Evolutionary conservation across 805 yeast species (phyloP).

Genomic region (Metschnikowia drakensbergensis): DNA sequence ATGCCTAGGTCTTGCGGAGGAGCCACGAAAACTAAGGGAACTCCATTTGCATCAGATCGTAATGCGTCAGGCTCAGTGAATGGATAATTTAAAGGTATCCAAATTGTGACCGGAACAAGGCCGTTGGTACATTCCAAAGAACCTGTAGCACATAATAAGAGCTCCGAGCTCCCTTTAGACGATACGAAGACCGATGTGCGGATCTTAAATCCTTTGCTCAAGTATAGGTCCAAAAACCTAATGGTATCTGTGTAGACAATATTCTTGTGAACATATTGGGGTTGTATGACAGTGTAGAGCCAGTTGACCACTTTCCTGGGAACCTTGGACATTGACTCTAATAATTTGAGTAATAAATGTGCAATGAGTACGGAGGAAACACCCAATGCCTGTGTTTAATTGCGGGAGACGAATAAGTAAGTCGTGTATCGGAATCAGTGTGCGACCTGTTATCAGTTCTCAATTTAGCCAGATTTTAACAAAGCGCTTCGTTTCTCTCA

Average conservation of each 20-base stretch:
- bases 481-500: not conserved
- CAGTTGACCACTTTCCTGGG: conserved; percentile 35
- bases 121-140: conserved; percentile 30
- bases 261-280: conserved; percentile 58
- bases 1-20: conserved; percentile 47
- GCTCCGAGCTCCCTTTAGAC: conserved; percentile 52
- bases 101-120: conserved; percentile 55
- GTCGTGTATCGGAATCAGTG: not conserved
- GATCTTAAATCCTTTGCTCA: conserved; percentile 51
- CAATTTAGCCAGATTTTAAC: not conserved
- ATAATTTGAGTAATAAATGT: not conserved
- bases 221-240: conserved; percentile 46
- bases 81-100: conserved; percentile 79
- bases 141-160: conserved; percentile 66
- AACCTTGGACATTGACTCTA: conserved; percentile 20
- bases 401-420: not conserved
- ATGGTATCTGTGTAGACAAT: conserved; percentile 61
- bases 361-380: not conserved
- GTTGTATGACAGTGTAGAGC: conserved; percentile 39
- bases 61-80: conserved; percentile 12
- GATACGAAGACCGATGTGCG: conserved; percentile 57
- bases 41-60: conserved; percentile 24
- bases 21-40: conserved; percentile 65
- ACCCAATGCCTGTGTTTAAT: not conserved
- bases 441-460: not conserved